Evolutionary conservation across 192 early-diverging fungal species (phyloP), one percentile per base, ranked within the genome.

Genomic region (Podila minutissima): DNA sequence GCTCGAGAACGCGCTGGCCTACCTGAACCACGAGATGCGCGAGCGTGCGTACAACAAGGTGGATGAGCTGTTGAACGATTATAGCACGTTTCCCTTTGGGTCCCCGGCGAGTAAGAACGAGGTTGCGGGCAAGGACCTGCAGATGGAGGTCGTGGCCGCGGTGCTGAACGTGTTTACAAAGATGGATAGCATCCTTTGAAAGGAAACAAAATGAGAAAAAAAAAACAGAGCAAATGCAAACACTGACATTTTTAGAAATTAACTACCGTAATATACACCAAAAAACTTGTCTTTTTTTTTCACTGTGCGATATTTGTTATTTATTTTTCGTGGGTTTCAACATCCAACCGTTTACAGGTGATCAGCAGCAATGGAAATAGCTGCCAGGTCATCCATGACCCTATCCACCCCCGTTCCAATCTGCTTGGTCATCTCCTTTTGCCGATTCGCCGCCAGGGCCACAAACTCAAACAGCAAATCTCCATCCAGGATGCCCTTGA

Each of bases 1-100:
- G n/a, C 76, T 98, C 48, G 97, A 99, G 83, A 98, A 99, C 82
- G 95, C 96, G 12, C 84, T 99, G 62, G 83, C 92, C 26, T 91
- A 92, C 53, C 82, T 99, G 71, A 91, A 91, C 66, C 94, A 94
- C 79, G 90, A 93, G 82, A 90, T 94, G 73, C 85, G 96, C 37
- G 97, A 99, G 75, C 87, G 91, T 57, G 96, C 95, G 11, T 98
- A 96, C 69, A 83, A 88, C 53, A 88, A 94, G 35, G 97, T 96
- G 11, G 97, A 99, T 81, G 94, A 95, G 61, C 83, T 97, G 58
- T 86, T 99, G 86, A 93, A 93, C 64, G 94, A 94, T 46, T 96
- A 95, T 74, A 93, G 95, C 9, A 73, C 82, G 33, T 94, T 89
- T 88, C 92, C 93, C 12, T 92, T 92, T 74, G 83, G 88, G 61